Base-by-base conservation (phyloP, 306 rosid species). In the Castanea sativa region DNA sequence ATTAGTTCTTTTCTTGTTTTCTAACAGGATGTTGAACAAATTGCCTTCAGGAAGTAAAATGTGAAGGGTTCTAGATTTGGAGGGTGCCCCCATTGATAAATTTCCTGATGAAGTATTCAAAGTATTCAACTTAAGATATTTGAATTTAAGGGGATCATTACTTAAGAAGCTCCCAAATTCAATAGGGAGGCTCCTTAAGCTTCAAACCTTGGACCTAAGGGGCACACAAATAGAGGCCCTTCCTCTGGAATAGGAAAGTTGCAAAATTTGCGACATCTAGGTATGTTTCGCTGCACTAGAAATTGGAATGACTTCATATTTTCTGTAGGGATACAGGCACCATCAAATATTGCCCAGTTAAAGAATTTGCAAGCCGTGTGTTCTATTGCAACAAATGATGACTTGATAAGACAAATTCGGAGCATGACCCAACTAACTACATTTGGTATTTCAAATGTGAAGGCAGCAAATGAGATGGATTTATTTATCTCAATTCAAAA, bases 401-500 rank as follows among this genome's bases (percentile, higher is more conserved):
- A 73, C 52, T 25, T 74, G 5, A 29, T 67, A n/a, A 65, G 41
- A 67, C 49, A 65, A 12, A 4, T 80, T 0, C 20, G 71, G 10
- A 29, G 13, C 55, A 53, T 74, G 79, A 80, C 79, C 19, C 67
- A 74, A 15, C 75, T 80, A 12, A 65, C 45, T 2, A 23, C 3
- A 23, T 10, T 80, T 63, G 74, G 69, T 18, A 56, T 74, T 55
- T 0, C 8, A 12, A 53, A 80, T 32, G 43, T 74, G 20, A 73
- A 35, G n/a, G 74, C 35, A 23, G 15, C 18, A 32, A 45, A 73
- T 11, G 70, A 19, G 20, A 32, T 0, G 49, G 69, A 74, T 35
- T 71, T 80, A 0, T 80, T 75, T 55, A 33, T 23, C 21, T n/a
- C 83, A 55, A 35, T 80, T 55, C 35, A 74, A 57, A 56, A 41